phyloP scores from a whole-genome alignment of 768 basidiomycete species.

The Holtermannia corniformis region DNA sequence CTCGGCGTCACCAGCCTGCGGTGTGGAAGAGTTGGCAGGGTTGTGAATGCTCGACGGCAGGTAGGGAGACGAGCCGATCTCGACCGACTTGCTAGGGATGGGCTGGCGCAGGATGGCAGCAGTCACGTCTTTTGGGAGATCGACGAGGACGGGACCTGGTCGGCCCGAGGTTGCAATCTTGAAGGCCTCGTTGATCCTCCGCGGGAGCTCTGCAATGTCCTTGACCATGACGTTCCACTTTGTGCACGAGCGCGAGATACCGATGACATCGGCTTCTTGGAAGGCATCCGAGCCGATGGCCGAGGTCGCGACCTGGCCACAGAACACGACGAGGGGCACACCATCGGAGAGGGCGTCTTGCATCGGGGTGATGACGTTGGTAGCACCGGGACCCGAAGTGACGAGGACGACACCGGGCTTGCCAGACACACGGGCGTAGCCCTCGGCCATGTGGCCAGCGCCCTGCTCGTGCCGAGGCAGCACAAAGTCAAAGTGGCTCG shows the following conservation, averaged over 20 bases:
- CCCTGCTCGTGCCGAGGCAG: conserved; percentile 96
- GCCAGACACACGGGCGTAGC: conserved; percentile 93
- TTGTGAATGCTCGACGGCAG: conserved; percentile 39
- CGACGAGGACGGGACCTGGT: conserved; percentile 94
- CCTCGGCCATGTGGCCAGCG: conserved; percentile 98
- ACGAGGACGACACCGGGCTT: conserved; percentile 97
- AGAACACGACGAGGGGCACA: conserved; percentile 87
- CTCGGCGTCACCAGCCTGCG: conserved; percentile 52
- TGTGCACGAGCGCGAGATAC: conserved; percentile 92
- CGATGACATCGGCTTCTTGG: conserved; percentile 95
- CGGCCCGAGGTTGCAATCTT: conserved; percentile 96
- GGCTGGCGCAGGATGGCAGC: conserved; percentile 79
- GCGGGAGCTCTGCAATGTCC: conserved; percentile 84
- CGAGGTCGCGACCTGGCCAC: conserved; percentile 97
- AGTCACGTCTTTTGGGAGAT: conserved; percentile 97
- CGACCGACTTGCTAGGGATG: conserved; percentile 74
- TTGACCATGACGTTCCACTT: conserved; percentile 99
- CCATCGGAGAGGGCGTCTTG: conserved; percentile 95
- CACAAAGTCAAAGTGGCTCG: conserved; percentile 86
- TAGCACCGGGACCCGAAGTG: conserved; percentile 95
- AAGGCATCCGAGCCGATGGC: conserved; percentile 98
- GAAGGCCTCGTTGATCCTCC: conserved; percentile 97
- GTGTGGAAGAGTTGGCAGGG: conserved; percentile 45
- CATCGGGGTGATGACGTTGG: conserved; percentile 95
- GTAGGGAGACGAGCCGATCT: conserved; percentile 58